A percentile compares a stretch with the other conserved stretches of the same genome.
These are phyloP conservation scores for Penicillium psychrofluorescens DNA, from an alignment of 495 filamentous ascomycete species.

Conservation along the genomic window DNA sequence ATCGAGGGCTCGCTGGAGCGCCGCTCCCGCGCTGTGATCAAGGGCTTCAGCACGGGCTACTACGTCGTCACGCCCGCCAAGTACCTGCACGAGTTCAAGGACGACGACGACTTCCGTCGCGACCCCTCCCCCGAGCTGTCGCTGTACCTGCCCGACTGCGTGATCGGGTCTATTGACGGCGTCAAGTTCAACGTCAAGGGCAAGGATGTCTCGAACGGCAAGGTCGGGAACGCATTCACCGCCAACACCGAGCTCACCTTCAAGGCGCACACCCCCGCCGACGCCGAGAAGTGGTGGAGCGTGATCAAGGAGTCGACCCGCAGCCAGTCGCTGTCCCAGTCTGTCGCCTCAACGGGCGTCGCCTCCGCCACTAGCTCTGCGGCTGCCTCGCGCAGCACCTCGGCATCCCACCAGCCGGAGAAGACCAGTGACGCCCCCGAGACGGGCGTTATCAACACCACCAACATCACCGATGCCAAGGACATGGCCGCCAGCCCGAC, in stretches of 20 bases:
- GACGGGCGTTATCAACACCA: not conserved
- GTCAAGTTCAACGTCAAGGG: constrained; percentile 92
- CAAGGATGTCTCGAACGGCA: constrained; percentile 67
- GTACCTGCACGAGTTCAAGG: constrained; percentile 94
- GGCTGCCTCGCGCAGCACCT: not conserved
- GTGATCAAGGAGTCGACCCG: constrained; percentile 47
- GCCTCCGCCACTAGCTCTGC: constrained; percentile 1
- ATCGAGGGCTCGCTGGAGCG: constrained; percentile 84
- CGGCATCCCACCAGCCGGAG: constrained; percentile 16
- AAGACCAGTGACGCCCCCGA: constrained; percentile 12
- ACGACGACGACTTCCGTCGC: constrained; percentile 71
- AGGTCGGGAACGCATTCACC: constrained; percentile 51
- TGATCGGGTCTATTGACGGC: constrained; percentile 64
- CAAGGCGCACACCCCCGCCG: constrained; percentile 64
- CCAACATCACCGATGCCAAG: constrained; percentile 3
- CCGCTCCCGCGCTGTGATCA: constrained; percentile 73
- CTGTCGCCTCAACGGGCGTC: not conserved
- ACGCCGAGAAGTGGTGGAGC: constrained; percentile 79
- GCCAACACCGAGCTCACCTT: constrained; percentile 58
- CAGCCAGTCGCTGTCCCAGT: not conserved
- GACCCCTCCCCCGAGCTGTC: constrained; percentile 82
- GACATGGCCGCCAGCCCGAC: constrained; percentile 1
- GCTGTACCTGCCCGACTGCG: constrained; percentile 87
- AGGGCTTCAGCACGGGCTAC: constrained; percentile 70
- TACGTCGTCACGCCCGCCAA: constrained; percentile 83